Conservation (phyloP, 2,329 filamentous ascomycete species). For the Polychaeton citri region DNA sequence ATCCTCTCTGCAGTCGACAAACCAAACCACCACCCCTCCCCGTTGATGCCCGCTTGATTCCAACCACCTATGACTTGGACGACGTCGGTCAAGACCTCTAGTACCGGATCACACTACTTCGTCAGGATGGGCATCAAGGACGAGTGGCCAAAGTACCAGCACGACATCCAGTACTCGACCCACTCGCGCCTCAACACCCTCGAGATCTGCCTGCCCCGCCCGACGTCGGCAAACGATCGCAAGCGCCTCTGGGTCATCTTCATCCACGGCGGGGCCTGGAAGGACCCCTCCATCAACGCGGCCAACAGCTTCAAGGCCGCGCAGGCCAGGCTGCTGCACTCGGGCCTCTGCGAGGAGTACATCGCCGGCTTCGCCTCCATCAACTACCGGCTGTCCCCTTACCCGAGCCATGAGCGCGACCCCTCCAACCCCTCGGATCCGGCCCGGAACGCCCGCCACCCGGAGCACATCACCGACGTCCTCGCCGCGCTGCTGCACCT, state of each 20-base stretch:
- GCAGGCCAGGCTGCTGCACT: slow-evolving; percentile 5
- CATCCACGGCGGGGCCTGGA: slow-evolving; percentile 39
- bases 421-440: slow-evolving; percentile 35
- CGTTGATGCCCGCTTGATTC: too few relatives aligned
- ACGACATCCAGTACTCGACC: slow-evolving; percentile 16
- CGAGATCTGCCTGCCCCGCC: slow-evolving; percentile 28
- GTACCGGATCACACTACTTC: neutral
- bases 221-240: slow-evolving; percentile 8
- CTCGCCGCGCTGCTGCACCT: slow-evolving; percentile 38
- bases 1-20: too few relatives aligned
- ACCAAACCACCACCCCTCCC: too few relatives aligned
- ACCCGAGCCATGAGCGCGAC: slow-evolving; percentile 28
- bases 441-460: slow-evolving; percentile 39
- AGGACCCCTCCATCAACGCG: slow-evolving; percentile 29
- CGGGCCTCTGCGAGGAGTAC: slow-evolving; percentile 9
- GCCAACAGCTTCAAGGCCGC: slow-evolving; percentile 22
- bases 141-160: slow-evolving; percentile 13
- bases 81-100: too few relatives aligned
- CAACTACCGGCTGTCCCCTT: slow-evolving; percentile 50
- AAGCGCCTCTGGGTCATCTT: slow-evolving; percentile 24
- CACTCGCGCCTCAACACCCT: slow-evolving; percentile 26
- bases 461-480: slow-evolving; percentile 48
- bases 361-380: slow-evolving; percentile 52
- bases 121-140: slow-evolving; percentile 7
- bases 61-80: too few relatives aligned